Base-by-base conservation (phyloP, 371 early-diverging fungal genomes). In the Mucor plumbeus region DNA sequence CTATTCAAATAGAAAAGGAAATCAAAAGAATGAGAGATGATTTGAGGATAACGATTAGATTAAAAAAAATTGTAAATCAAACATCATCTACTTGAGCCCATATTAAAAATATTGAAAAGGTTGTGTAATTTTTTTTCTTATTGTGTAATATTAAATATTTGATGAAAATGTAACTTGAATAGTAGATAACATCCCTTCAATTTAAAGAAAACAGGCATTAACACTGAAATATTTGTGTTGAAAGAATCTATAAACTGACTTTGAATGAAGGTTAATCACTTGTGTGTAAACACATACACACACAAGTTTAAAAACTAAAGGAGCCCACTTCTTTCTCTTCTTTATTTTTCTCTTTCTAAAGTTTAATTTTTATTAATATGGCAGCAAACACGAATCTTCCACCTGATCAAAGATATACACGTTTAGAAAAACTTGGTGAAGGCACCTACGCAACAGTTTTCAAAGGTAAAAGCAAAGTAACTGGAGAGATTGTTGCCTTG, bases 401-500 rank as follows among this genome's bases (percentile, higher is more conserved):
- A 5, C 80, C 79, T 33, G 78, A 79, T 44, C 72, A 86, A 64
- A 80, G 87, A 57, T 97, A 94, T 79, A 78, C 89, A 65, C 90
- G 92, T 59, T 80, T 92, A 48, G 96, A 97, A 75, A 96, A 97
- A 81, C 88, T 99, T 61, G 99, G 99, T 47, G 99, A 98, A 85
- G 99, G 99, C 39, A 99, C 99, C 33, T 99, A 99, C 75, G 99
- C 99, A n/a, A 96, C 94, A 7, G 99, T 99, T n/a, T 99, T 92
- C 88, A 99, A 98, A 85, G 99, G 98, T 69, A 88, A 92, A 81
- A 92, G 91, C 72, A 88, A 90, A 70, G 77, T 88, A 14, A 94
- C 93, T 39, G 92, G 93, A 41, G 96, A 95, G 67, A 89, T 96
- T 31, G 98, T 99, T 6, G 99, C 99, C 2, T 83, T 99, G 40